Base-by-base conservation (phyloP, 768 basidiomycete genomes). In the Tulasnella sp. region DNA sequence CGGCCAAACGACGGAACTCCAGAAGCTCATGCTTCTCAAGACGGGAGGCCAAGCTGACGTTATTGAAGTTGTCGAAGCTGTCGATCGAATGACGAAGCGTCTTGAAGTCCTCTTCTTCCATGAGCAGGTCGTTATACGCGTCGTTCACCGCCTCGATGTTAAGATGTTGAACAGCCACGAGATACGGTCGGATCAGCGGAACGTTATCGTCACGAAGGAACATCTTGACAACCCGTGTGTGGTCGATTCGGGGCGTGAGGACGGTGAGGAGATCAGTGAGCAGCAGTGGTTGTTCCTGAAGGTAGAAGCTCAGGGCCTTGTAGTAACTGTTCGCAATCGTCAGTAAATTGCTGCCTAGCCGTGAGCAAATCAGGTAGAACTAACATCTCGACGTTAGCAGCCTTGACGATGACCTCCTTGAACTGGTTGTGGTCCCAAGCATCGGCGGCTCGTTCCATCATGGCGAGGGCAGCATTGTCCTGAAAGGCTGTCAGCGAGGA, bases 361-460 rank as follows among this genome's bases (percentile, higher is more conserved):
- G 42, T 32, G 32, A 37, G 6, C 37, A 20, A 26, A 1, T 13
- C 46, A 32, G 10, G 71, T 44, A 39, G 35, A 29, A 81, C 90
- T 79, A 84, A 93, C 93, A 99, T 98, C 86, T 99, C 98, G 80
- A 99, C 90, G 82, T 99, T 99, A 71, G 98, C 97, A 29, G 93
- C 96, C 79, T 96, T 93, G 82, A 98, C 94, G 77, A 98, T 89
- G 78, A 98, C 92, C 81, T 99, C 98, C 88, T 99, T 99, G 91
- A 99, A 99, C 84, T 98, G 97, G 82, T 95, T 96, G 86, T 99
- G 98, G 78, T 99, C 98, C 96, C 96, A 99, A 72, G 96, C 95
- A 84, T 98, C 95, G n/a, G 94, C 90, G 1, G 98, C 94, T 26
- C 96, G 92, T 84, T 99, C 98, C 84, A 99, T 98, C 96, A 99